A percentile compares a stretch with the other conserved stretches of the same genome.
phyloP scores from a whole-genome alignment of 495 filamentous ascomycete genomes.

The Daldinia childiae region DNA sequence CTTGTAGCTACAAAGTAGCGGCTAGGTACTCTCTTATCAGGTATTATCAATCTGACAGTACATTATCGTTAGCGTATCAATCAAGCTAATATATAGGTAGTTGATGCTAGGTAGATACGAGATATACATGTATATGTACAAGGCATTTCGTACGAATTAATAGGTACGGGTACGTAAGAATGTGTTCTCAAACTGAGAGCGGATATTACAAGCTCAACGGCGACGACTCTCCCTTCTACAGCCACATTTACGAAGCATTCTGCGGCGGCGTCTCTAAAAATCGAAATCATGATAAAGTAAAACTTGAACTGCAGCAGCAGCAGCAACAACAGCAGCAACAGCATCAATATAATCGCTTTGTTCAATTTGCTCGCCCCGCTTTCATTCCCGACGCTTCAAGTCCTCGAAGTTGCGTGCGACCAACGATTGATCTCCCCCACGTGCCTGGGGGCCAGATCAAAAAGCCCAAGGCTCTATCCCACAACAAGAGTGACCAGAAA shows the following conservation, averaged over 20 bases:
- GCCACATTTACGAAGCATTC: conserved; percentile 37
- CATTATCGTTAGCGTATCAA: not conserved
- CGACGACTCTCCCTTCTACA: conserved; percentile 42
- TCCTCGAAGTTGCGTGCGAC: conserved; percentile 37
- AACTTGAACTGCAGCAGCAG: conserved; percentile 15
- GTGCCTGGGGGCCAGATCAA: conserved; percentile 30
- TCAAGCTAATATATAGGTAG: not conserved
- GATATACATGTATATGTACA: conserved; percentile 5
- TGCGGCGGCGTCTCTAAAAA: conserved; percentile 24
- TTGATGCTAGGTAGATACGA: conserved; percentile 11
- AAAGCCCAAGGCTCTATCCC: conserved; percentile 18
- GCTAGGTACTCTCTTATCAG: conserved; percentile 8
- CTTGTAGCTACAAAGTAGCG: not conserved
- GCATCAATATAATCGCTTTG: conserved; percentile 22
- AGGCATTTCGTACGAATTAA: not conserved
- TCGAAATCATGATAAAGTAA: conserved; percentile 39
- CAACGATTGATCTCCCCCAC: conserved; percentile 31
- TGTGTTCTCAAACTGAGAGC: conserved; percentile 36
- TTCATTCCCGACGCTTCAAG: conserved; percentile 36
- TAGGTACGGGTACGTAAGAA: conserved; percentile 35
- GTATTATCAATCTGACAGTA: conserved; percentile 23
- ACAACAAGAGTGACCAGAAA: conserved; percentile 11
- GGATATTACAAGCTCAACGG: conserved; percentile 26
- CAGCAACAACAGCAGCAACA: conserved; percentile 10
- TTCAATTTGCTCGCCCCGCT: conserved; percentile 29